Base-by-base conservation (phyloP, 306 rosid species). In the Datisca glomerata region DNA sequence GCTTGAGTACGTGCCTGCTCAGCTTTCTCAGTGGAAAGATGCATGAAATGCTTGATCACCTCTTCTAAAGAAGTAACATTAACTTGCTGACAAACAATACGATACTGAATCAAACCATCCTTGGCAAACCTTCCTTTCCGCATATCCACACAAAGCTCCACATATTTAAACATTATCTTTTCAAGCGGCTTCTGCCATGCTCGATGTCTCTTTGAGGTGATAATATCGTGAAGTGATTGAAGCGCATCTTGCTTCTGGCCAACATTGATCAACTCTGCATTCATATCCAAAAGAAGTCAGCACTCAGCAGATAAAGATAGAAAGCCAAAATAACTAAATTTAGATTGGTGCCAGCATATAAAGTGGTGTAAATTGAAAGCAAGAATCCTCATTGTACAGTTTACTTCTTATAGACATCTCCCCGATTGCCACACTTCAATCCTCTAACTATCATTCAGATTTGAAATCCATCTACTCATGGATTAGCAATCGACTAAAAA, bases 141-240 rank as follows among this genome's bases (percentile, higher is more conserved):
- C 80, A 89, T 54, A 43, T 77, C 93, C 1, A 89, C 98, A 20
- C 98, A 89, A 8, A 89, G 84, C 35, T 89, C 98, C 1, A 89
- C 89, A 53, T 89, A 89, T 65, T 89, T 89, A 14, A 89, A 80
- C 98, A 89, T 89, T 17, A 85, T 89, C 61, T 62, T 73, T 41
- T 89, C 98, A 3, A 84, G 81, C 1, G 96, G 74, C 67, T 89
- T 89, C 54, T 89, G 98, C 98, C 98, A 89, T 20, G 95, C 96
- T 37, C 98, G 59, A 39, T 89, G 74, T 55, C 78, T 72, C 68
- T 81, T 89, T 0, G 98, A 84, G 10, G 98, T 78, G 12, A 89
- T 84, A 2, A 89, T 93, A 47, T 74, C 80, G 12, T 89, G 98
- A 18, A 89, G 95, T 0, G 92, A 71, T 60, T 89, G 94, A 64